Base-by-base conservation (phyloP, 169 alveolate species). In the Toxoplasma gondii region DNA sequence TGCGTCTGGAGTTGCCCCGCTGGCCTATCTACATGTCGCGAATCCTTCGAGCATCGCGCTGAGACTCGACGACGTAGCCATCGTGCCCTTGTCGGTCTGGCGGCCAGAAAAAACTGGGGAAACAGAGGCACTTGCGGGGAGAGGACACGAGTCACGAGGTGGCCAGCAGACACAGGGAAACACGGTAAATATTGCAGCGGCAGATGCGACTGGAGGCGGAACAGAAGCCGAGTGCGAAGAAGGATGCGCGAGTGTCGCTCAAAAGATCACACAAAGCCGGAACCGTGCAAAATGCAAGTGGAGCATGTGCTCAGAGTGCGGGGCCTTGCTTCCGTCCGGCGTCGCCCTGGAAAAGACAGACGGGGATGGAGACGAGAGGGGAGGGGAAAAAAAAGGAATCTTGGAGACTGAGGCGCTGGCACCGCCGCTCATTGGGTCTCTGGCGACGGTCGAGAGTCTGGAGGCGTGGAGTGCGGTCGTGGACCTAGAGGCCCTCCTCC, bases 391-490 rank as follows among this genome's bases (percentile, higher is more conserved):
- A 27, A 64, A 31, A 27, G 22, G 22, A 1, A 16, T 19, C 12
- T 4, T 49, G 34, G 74, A 64, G 74, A 31, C 34, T 19, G 67
- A 9, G n/a, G 74, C 74, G 7, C 74, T 64, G 4, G 44, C 86
- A 1, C n/a, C 49, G 44, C 86, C 86, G 39, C 45, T 78, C 29
- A 78, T 78, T 19, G 86, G 86, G 39, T 38, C 45, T n/a, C 86
- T 9, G 44, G 49, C 39, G 86, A 36, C 86, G n/a, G 86, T 78
- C n/a, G 86, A 38, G 29, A n/a, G 86, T 17, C 45, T 16, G 67
- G 90, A 82, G 24, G 53, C 64, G 34, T 82, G 90, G 90, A 82
- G 90, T 44, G 90, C 90, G 38, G 1, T 82, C 36, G 45, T 74
- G 12, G 43, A 74, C 84, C 84, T 74, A 17, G n/a, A 27, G n/a